Conservation (phyloP, 352 stramenopile species). For the Peronospora belbahrii region DNA sequence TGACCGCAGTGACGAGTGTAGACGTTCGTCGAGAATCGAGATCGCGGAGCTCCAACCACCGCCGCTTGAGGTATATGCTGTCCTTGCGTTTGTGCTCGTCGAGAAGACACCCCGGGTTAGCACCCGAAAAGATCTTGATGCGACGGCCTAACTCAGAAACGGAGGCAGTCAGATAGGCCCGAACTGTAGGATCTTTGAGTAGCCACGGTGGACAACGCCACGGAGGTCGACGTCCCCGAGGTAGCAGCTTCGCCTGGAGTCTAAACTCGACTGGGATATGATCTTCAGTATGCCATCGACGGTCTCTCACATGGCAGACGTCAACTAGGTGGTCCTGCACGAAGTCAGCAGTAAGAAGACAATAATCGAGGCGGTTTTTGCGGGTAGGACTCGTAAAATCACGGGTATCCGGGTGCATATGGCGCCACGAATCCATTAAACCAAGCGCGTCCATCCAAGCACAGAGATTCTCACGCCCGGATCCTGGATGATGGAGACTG, state of each 20-base stretch:
- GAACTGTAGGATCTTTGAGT: background rate
- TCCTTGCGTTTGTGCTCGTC: slow-evolving; percentile 12
- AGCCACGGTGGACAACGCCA: slow-evolving; percentile 10
- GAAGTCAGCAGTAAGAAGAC: slow-evolving; percentile 9
- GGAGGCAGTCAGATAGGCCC: background rate
- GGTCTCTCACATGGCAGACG: slow-evolving; percentile 4
- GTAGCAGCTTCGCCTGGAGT: slow-evolving; percentile 1
- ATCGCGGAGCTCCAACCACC: slow-evolving; percentile 3
- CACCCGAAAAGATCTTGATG: slow-evolving; percentile 4
- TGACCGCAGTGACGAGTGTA: background rate
- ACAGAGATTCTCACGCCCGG: slow-evolving; percentile 1
- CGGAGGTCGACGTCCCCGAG: background rate
- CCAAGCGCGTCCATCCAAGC: slow-evolving; percentile 7
- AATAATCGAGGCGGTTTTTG: slow-evolving; percentile 12
- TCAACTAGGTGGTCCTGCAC: slow-evolving; percentile 4
- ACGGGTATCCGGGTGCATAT: background rate
- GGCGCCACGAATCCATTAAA: slow-evolving; percentile 9
- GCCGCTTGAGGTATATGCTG: slow-evolving; percentile 7
- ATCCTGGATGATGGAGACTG: background rate
- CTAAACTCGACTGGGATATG: slow-evolving; percentile 5
- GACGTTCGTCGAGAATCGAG: background rate
- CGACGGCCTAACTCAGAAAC: background rate
- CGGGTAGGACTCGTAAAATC: slow-evolving; percentile 7
- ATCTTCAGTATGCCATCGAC: slow-evolving; percentile 12
- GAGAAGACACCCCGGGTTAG: slow-evolving; percentile 9